A percentile compares a stretch with the other conserved stretches of the same genome.
These are phyloP conservation scores for Aspergillus cristatus DNA, from an alignment of 495 filamentous ascomycete genomes.

Conservation along the genomic window DNA sequence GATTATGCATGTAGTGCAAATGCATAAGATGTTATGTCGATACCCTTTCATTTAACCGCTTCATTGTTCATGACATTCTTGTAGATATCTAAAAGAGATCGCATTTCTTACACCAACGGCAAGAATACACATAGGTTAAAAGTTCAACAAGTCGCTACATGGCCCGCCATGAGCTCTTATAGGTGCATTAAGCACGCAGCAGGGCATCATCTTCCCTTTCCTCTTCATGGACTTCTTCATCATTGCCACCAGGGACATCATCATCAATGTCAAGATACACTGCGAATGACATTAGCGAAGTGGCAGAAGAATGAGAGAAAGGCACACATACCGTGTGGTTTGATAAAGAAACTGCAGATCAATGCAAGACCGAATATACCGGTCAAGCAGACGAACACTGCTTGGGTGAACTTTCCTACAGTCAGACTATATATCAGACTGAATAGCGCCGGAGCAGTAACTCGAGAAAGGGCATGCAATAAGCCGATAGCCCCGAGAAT, in stretches of 20 bases:
- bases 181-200: no score
- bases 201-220: no score
- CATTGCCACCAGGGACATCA: background rate
- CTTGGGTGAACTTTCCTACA: constrained; percentile 64
- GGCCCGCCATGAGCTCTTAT: no score
- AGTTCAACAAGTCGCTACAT: no score
- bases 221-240: background rate
- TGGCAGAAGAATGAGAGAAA: background rate
- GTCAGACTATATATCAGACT: constrained; percentile 79
- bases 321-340: constrained; percentile 56
- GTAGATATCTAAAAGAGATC: no score
- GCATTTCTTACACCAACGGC: no score
- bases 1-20: background rate
- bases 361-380: constrained; percentile 58
- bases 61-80: no score
- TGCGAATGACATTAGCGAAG: background rate
- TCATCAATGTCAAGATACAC: background rate
- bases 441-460: constrained; percentile 72
- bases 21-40: no score
- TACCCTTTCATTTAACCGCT: no score
- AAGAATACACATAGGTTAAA: no score
- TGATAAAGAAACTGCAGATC: constrained; percentile 56
- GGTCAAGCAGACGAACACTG: constrained; percentile 70
- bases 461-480: constrained; percentile 70
- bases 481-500: constrained; percentile 80